These are phyloP conservation scores for Penicillium sp. DNA, from an alignment of 2,329 filamentous ascomycete species.

Conservation along the genomic window DNA sequence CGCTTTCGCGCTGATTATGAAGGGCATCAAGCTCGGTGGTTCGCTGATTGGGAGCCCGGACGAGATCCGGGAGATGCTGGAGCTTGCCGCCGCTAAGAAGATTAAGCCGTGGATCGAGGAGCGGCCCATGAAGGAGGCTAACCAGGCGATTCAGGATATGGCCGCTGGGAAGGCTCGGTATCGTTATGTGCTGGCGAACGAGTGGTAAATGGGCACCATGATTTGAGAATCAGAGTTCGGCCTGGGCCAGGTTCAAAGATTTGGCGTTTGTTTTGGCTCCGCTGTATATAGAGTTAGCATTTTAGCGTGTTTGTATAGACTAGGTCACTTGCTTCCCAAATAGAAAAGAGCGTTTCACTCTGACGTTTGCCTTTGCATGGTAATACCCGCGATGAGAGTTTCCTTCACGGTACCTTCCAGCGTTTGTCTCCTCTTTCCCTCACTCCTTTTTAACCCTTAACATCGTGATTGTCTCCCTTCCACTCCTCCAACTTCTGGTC, in stretches of 20 bases:
- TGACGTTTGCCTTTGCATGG: not conserved
- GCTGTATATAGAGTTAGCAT: not conserved
- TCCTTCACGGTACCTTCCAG: not conserved
- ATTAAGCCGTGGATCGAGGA: slow-evolving; percentile 46
- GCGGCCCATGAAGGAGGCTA: slow-evolving; percentile 45
- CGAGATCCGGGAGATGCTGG: slow-evolving; percentile 48
- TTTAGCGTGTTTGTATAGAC: not conserved
- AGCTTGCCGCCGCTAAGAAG: slow-evolving; percentile 43
- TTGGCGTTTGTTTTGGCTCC: not conserved
- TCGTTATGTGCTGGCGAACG: slow-evolving; percentile 48
- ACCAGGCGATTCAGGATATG: slow-evolving; percentile 48
- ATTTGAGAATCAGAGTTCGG: not conserved
- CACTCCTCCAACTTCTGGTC: too few relatives aligned
- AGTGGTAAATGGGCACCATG: slow-evolving; percentile 19
- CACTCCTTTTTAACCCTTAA: not conserved
- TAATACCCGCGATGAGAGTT: not conserved
- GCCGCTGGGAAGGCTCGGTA: slow-evolving; percentile 46
- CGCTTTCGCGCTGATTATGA: slow-evolving; percentile 59
- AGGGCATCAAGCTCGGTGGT: slow-evolving; percentile 52
- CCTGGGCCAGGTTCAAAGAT: not conserved
- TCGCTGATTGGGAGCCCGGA: slow-evolving; percentile 43
- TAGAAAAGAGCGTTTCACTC: not conserved
- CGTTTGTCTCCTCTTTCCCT: not conserved
- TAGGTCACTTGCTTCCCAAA: not conserved
- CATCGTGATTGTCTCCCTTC: not conserved